Percentiles rank a stretch among this genome's conserved stretches.
phyloP scores from a whole-genome alignment of 768 basidiomycete species.

The Boletus patriciae region DNA sequence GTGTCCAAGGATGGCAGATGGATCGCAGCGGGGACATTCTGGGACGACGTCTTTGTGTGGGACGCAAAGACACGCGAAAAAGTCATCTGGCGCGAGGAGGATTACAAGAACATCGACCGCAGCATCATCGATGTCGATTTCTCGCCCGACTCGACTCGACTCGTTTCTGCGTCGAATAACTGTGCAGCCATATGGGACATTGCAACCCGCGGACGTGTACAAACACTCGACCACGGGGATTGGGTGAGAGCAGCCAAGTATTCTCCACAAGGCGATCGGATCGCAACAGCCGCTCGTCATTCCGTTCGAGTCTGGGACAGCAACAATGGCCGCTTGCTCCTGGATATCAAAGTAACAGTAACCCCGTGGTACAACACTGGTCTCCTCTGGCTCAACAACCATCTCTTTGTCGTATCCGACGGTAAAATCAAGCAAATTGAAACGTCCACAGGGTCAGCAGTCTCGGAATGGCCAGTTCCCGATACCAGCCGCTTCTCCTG shows the following conservation, averaged over 20 bases:
- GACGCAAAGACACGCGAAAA: neutral
- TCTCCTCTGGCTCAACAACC: neutral
- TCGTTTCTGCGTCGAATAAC: neutral
- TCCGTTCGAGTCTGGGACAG: neutral
- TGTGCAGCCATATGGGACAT: neutral
- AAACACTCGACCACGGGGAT: neutral
- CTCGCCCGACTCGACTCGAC: neutral
- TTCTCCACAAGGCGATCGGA: neutral
- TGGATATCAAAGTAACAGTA: neutral
- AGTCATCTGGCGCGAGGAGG: neutral
- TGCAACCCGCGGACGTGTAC: neutral
- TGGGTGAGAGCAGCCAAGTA: neutral
- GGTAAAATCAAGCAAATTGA: neutral
- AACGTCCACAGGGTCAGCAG: neutral
- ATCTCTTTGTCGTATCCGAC: neutral
- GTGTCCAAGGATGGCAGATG: neutral
- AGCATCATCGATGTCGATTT: slow-evolving; percentile 3
- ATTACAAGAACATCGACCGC: too few species aligned
- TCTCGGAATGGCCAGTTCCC: neutral
- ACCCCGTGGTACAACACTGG: neutral
- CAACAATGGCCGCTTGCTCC: neutral
- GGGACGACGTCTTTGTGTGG: neutral
- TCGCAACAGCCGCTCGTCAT: neutral
- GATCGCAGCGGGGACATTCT: neutral
- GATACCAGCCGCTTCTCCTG: too few species aligned